phyloP scores from a whole-genome alignment of 73 alveolate genomes.

The Stentor roeselii region DNA sequence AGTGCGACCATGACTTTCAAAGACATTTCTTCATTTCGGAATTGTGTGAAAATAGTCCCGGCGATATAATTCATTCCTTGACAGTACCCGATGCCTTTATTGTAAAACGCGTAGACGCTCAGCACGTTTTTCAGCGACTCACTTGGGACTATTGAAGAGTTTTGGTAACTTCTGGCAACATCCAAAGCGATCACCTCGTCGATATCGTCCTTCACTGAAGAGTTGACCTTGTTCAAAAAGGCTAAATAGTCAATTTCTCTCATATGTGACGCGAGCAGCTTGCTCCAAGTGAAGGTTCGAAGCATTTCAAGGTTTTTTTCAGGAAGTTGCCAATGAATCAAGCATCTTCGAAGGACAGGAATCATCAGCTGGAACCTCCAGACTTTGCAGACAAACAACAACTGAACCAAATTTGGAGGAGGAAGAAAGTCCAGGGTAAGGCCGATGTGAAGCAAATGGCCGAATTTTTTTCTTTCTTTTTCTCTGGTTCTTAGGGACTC shows the following conservation, averaged over 20 bases:
- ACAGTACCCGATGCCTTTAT: constrained; percentile 87
- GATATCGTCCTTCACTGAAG: constrained; percentile 15
- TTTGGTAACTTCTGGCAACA: constrained; percentile 56
- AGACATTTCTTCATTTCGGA: constrained; percentile 69
- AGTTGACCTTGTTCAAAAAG: neutral
- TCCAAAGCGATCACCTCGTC: constrained; percentile 61
- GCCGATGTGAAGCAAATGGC: neutral
- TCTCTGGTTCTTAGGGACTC: constrained; percentile 1
- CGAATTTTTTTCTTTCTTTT: constrained; percentile 4
- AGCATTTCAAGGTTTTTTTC: neutral
- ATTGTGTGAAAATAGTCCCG: constrained; percentile 69
- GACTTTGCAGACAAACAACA: neutral
- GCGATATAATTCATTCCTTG: constrained; percentile 94
- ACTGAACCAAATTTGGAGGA: neutral
- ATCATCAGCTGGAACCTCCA: neutral
- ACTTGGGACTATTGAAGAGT: constrained; percentile 20
- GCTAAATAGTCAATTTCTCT: neutral
- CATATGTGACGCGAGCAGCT: neutral
- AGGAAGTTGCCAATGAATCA: neutral
- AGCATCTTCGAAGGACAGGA: neutral
- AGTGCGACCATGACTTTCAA: constrained; percentile 48
- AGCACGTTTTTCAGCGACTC: constrained; percentile 58
- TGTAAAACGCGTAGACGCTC: constrained; percentile 67
- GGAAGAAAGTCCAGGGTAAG: constrained; percentile 9
- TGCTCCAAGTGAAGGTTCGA: neutral